A percentile compares a stretch with the other conserved stretches of the same genome.
These are phyloP conservation scores for Leucocoprinus leucothites DNA, from an alignment of 768 basidiomycete genomes.

Conservation along the genomic window DNA sequence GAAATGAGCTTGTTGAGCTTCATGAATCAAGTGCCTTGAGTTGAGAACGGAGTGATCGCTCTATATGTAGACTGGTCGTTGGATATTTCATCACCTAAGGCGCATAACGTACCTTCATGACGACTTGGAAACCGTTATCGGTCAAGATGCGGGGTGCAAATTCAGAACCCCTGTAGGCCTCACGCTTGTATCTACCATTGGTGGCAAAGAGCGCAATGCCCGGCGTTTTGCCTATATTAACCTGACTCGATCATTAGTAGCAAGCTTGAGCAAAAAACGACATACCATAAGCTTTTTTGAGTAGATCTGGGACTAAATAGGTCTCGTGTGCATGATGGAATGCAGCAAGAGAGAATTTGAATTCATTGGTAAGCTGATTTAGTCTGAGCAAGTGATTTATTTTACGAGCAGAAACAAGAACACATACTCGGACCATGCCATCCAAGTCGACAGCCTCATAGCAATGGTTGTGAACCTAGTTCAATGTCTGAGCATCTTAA, in stretches of 20 bases:
- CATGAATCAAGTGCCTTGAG: constrained; percentile 68
- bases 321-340: constrained; percentile 82
- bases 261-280: not conserved
- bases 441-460: constrained; percentile 69
- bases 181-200: constrained; percentile 61
- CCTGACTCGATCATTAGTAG: not conserved
- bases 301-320: constrained; percentile 78
- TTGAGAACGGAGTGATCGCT: constrained; percentile 63
- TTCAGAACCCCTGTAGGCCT: constrained; percentile 76
- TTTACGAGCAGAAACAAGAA: not conserved
- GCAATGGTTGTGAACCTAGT: constrained; percentile 54
- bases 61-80: constrained; percentile 25
- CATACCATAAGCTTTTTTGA: constrained; percentile 68
- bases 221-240: constrained; percentile 50
- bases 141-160: constrained; percentile 72
- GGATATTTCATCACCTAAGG: not conserved
- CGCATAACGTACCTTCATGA: constrained; percentile 57
- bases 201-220: constrained; percentile 73
- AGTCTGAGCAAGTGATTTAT: not conserved
- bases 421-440: constrained; percentile 55
- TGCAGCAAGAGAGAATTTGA: constrained; percentile 69
- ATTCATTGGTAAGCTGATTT: constrained; percentile 53
- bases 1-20: constrained; percentile 76
- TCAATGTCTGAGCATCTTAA: not conserved
- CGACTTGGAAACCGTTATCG: constrained; percentile 64